Base-by-base conservation (phyloP, 2,329 filamentous ascomycete genomes). In the Penicillium hesseltinei region DNA sequence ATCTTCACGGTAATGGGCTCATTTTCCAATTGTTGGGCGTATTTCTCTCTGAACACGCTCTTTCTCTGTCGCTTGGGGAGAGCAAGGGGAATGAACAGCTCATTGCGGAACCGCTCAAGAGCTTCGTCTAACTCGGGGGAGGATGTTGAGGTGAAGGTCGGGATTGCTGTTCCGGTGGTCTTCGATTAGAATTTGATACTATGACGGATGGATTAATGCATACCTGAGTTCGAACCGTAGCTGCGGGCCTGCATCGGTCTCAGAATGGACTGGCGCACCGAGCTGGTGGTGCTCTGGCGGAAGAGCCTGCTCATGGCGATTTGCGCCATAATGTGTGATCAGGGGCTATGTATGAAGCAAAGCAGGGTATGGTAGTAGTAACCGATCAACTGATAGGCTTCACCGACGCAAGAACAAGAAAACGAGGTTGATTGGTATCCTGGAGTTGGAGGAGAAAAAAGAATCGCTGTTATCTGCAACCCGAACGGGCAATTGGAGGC, bases 51-150 rank as follows among this genome's bases (percentile, higher is more conserved):
- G 66, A 75, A 78, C 55, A 79, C 72, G 44, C 76, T 69, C 40
- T 66, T 70, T 57, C 70, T 70, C 56, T 79, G 77, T 42, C 69
- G 69, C 6, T 65, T 57, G 36, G 67, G 64, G 5, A 80, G 71
- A 38, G 71, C 71, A 48, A 69, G 70, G 29, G 77, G 78, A 33
- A 78, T 74, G 65, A 80, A 79, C 49, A 79, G 68, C 40, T 75
- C 71, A 59, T 78, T 64, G 61, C 77, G 77, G 66, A 76, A 78
- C 57, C 68, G 69, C 29, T 69, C 62, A 33, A 80, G 71, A 48
- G 74, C 66, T 43, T 72, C 62, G 61, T 78, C 72, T 55, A 79
- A 68, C 63, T 78, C 73, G 48, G 72, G 61, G 29, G 75, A 76
- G 17, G 71, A 69, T 48, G 75, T 75, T 15, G 71, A 69, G 31